phyloP scores from a whole-genome alignment of 495 filamentous ascomycete genomes.

The Tetracladium setigerum region DNA sequence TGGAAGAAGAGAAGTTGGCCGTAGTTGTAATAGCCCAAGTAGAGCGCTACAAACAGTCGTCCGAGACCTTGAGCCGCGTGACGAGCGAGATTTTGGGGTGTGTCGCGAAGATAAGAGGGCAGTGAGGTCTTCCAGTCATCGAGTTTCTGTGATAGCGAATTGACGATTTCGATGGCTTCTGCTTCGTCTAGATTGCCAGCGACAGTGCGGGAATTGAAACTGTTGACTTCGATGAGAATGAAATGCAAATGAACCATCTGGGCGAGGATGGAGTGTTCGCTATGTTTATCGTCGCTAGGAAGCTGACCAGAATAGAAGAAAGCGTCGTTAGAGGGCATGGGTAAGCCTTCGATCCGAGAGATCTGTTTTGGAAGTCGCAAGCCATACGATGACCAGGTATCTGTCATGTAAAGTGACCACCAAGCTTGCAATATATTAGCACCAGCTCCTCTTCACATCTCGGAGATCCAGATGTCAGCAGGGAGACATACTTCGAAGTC shows the following conservation, averaged over 20 bases:
- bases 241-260: constrained; percentile 30
- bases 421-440: constrained; percentile 22
- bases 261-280: constrained; percentile 16
- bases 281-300: background rate
- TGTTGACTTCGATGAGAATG: constrained; percentile 28
- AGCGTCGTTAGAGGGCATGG: constrained; percentile 28
- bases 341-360: constrained; percentile 15
- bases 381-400: constrained; percentile 33
- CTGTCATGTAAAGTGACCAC: constrained; percentile 37
- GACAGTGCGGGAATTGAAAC: constrained; percentile 25
- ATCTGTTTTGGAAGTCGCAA: constrained; percentile 27
- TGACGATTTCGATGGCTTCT: constrained; percentile 14
- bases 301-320: constrained; percentile 14
- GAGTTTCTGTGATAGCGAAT: constrained; percentile 21
- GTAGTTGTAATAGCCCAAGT: constrained; percentile 36
- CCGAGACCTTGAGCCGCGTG: constrained; percentile 29
- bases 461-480: background rate
- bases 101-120: constrained; percentile 26
- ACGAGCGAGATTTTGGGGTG: constrained; percentile 20
- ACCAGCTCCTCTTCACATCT: too few species aligned
- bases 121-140: constrained; percentile 24
- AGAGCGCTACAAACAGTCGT: constrained; percentile 31
- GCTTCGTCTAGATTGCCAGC: constrained; percentile 6
- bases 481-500: constrained; percentile 26
- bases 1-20: constrained; percentile 35